Percentiles rank a stretch among this genome's conserved stretches.
Evolutionary conservation across 306 rosid genomes (phyloP).

Genomic region (Geum urbanum): DNA sequence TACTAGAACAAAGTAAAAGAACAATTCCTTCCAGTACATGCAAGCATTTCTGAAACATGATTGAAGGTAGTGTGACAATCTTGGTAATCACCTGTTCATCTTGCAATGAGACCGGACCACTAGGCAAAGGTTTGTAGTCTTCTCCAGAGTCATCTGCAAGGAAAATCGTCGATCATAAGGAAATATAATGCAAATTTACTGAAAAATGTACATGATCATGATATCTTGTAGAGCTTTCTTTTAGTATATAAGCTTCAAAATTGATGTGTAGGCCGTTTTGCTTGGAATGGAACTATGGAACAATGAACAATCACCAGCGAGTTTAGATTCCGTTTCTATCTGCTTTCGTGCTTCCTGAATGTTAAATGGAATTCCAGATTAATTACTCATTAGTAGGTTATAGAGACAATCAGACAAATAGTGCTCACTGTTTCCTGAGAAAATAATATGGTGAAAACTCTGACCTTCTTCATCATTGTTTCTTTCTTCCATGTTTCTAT

Average conservation of each 20-base stretch:
- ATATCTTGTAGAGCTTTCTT: not conserved
- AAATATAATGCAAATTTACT: not conserved
- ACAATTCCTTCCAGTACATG: too few relatives aligned
- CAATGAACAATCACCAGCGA: conserved; percentile 39
- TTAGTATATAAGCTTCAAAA: not conserved
- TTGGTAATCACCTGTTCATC: conserved; percentile 56
- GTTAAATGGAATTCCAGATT: conserved; percentile 17
- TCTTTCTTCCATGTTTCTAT: conserved; percentile 74
- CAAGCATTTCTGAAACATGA: conserved; percentile 1
- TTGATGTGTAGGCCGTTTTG: not conserved
- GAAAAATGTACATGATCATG: not conserved
- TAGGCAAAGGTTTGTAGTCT: conserved; percentile 60
- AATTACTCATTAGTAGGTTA: conserved; percentile 12
- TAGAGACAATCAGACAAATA: not conserved
- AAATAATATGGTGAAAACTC: not conserved
- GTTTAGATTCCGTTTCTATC: conserved; percentile 48
- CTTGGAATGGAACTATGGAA: not conserved
- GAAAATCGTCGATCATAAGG: conserved; percentile 1
- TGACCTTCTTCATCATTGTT: conserved; percentile 51
- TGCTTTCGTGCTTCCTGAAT: conserved; percentile 64
- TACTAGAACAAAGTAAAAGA: not conserved
- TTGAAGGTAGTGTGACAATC: not conserved
- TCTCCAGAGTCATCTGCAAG: conserved; percentile 42
- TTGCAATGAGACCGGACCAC: conserved; percentile 46
- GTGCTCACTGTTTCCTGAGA: conserved; percentile 8